Conservation (phyloP, 2,329 filamentous ascomycete species). For the Pseudogymnoascus sp. region DNA sequence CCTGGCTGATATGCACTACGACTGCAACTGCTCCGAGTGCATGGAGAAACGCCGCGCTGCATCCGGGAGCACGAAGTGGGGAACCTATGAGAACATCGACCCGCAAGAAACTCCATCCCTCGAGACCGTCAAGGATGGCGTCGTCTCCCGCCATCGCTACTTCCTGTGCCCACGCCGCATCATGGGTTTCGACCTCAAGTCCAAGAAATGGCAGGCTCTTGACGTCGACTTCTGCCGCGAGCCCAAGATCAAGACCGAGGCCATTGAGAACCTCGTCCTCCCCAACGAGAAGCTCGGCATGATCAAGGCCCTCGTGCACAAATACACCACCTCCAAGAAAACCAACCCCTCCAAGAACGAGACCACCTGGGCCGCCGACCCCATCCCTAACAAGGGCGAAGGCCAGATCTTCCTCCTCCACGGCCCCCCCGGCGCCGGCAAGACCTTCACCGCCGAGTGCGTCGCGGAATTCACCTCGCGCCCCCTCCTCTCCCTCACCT, state of each 20-base stretch:
- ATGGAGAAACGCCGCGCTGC: slow-evolving; percentile 16
- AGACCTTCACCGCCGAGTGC: slow-evolving; percentile 19
- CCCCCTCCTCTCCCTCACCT: slow-evolving; percentile 29
- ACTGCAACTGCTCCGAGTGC: slow-evolving; percentile 17
- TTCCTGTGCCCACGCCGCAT: slow-evolving; percentile 19
- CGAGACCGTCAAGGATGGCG: neutral
- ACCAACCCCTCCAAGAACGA: slow-evolving; percentile 7
- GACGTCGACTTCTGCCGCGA: slow-evolving; percentile 18
- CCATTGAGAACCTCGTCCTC: slow-evolving; percentile 19
- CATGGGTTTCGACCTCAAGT: slow-evolving; percentile 21
- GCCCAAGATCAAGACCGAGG: slow-evolving; percentile 17
- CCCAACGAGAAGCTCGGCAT: slow-evolving; percentile 17
- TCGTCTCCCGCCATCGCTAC: slow-evolving; percentile 15
- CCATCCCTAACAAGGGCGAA: slow-evolving; percentile 16
- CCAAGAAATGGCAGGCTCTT: slow-evolving; percentile 20
- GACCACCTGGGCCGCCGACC: slow-evolving; percentile 13
- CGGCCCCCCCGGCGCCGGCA: slow-evolving; percentile 15
- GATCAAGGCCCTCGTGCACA: slow-evolving; percentile 20
- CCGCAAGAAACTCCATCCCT: slow-evolving; percentile 15
- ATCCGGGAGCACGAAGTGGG: slow-evolving; percentile 18
- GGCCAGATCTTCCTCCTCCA: slow-evolving; percentile 17
- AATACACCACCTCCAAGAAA: slow-evolving; percentile 13
- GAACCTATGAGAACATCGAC: slow-evolving; percentile 19
- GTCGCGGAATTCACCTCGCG: slow-evolving; percentile 22
- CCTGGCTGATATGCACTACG: slow-evolving; percentile 17